Base-by-base conservation (phyloP, 2,329 filamentous ascomycete genomes). In the Arachnopeziza araneosa region DNA sequence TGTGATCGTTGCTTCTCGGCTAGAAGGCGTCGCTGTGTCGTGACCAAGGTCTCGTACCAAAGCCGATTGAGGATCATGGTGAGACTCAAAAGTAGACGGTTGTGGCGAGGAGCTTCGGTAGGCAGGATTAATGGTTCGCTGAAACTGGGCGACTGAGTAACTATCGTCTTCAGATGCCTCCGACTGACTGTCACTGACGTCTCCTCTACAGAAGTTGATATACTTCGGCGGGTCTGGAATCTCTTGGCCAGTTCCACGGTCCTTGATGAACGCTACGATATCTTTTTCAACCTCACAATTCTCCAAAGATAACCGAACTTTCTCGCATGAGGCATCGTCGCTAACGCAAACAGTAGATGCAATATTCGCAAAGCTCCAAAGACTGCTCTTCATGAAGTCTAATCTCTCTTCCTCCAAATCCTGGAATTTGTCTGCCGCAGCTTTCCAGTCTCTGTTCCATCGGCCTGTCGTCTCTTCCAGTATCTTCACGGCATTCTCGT, bases 381-480 rank as follows among this genome's bases (percentile, higher is more conserved):
- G 80, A 71, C 95, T 98, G 77, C 90, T 96, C 80, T 98, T 99
- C 66, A 92, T 93, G 72, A 96, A 99, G 75, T 99, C 95, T 49
- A 99, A 82, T 51, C 95, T 84, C 76, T 99, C 95, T 74, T 99
- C 96, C 76, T 99, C 95, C 14, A 99, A 84, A 70, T 99, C 96
- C 78, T 99, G 96, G 75, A 99, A 99, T 79, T 98, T 99, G 80
- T 96, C 96, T 69, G 95, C 96, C 0, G 93, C 95, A 22, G 90
- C 86, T 76, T 98, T 99, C 95, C 95, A 99, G 74, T 99, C 95
- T 69, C 93, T 84, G 72, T 99, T 99, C 95, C 95, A 99, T 58
- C 93, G 84, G 4, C 86, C 89, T 0, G 95, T 99, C 0, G 95
- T 99, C 68, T 98, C 95, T 72, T 99, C 93, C 5, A 99, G 82